Percentiles rank a stretch among this genome's conserved stretches.
Conservation (phyloP, 2,329 filamentous ascomycete genomes). For the Sphaerulina populicola region DNA sequence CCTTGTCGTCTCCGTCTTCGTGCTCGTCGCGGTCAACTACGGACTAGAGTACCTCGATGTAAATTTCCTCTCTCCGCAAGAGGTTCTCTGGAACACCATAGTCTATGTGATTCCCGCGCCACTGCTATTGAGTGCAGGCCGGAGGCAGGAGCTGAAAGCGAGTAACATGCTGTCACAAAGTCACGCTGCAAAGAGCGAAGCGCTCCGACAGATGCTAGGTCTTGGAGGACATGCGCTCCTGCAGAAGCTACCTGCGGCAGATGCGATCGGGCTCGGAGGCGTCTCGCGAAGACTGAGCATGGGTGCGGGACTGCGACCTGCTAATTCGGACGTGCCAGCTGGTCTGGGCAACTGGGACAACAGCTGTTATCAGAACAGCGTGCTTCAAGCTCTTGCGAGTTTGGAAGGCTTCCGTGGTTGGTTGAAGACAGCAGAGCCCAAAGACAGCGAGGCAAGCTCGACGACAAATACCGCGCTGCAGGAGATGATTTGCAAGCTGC, state of each 20-base stretch:
- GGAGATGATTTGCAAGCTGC: slow-evolving; percentile 61
- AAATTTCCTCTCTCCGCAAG: slow-evolving; percentile 36
- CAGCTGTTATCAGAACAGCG: slow-evolving; percentile 95
- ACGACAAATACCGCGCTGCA: slow-evolving; percentile 45
- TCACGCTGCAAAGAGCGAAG: slow-evolving; percentile 34
- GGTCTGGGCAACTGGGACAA: slow-evolving; percentile 90
- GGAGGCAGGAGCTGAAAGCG: slow-evolving; percentile 24
- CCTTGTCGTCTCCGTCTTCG: slow-evolving; percentile 21
- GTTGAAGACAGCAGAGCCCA: slow-evolving; percentile 13
- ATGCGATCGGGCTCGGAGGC: slow-evolving; percentile 23
- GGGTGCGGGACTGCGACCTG: slow-evolving; percentile 13
- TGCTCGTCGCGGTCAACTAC: slow-evolving; percentile 29
- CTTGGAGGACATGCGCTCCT: slow-evolving; percentile 34
- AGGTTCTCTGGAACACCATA: slow-evolving; percentile 53
- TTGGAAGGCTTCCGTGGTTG: slow-evolving; percentile 42
- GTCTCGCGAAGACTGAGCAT: slow-evolving; percentile 27
- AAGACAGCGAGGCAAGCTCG: slow-evolving; percentile 10
- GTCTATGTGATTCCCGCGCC: slow-evolving; percentile 51
- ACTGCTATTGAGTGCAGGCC: slow-evolving; percentile 51
- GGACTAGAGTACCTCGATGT: slow-evolving; percentile 26
- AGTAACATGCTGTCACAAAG: slow-evolving; percentile 28
- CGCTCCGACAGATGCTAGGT: slow-evolving; percentile 33
- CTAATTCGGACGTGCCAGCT: slow-evolving; percentile 34
- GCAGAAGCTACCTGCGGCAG: slow-evolving; percentile 32
- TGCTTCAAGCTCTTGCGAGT: slow-evolving; percentile 59